Base-by-base conservation (phyloP, 176 grass and related monocot genomes). In the Rhynchospora pubera region DNA sequence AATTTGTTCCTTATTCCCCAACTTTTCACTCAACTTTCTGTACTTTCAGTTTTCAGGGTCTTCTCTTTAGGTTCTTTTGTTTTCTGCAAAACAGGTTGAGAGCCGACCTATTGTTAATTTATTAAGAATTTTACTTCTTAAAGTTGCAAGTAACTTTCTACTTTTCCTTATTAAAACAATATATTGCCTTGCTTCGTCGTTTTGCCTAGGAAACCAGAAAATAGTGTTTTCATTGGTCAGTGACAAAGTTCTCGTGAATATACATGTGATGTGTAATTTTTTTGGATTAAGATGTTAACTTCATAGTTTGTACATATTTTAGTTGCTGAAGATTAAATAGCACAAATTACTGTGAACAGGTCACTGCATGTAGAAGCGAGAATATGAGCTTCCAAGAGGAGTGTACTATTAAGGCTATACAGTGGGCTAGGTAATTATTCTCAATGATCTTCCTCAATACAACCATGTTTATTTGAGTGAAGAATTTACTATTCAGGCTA, bases 351-450 rank as follows among this genome's bases (percentile, higher is more conserved):
- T 6, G 7, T 59, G 23, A 6, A 15, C 77, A 86, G 63, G 62
- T 80, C 8, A 39, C 47, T 7, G 45, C 34, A 21, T 47, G 50
- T 15, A 15, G 22, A 22, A 23, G 6, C 77, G 77, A 57, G 4
- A 57, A 81, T 6, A 82, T 85, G 58, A 88, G 83, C 77, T 39
- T 68, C 42, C 87, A 88, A 85, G 87, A 88, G 39, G 34, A 81
- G 45, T 53, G 72, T 12, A 88, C 87, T 57, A 71, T 78, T 15
- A 2, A 24, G n/a, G 83, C 87, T 23, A 85, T 88, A 39, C 74
- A 64, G 26, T 65, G 7, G 44, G 87, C 83, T 30, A 85, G 83
- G 83, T 78, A 79, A 79, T 32, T 63, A 34, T 34, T 51, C 47
- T 59, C 16, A 28, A 45, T 87, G 73, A 56, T 78, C 71, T 65